Base-by-base conservation (phyloP, 192 early-diverging fungal species). In the Coemansia reversa region DNA sequence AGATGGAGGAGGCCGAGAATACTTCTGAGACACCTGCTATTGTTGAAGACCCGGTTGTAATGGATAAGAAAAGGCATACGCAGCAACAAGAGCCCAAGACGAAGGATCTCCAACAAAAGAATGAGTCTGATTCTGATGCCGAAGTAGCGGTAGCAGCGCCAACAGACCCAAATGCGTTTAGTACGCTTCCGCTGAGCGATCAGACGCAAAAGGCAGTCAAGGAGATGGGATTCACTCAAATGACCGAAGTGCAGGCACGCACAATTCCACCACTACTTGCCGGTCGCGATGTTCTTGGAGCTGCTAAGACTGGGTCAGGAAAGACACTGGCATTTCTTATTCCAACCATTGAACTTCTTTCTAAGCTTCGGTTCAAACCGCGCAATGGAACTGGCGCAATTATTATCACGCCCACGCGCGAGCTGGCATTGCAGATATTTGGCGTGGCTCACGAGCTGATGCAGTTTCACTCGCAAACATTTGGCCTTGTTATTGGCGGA, bases 401-500 rank as follows among this genome's bases (percentile, higher is more conserved):
- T 51, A 87, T 99, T 58, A 95, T 99, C 52, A 93, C 97, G 7
- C 97, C 97, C 30, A 99, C 97, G 51, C 90, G 97, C 67, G 97
- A 99, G 83, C 86, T 99, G 61, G 97, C 97, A 27, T 84, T 99
- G 60, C 97, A 99, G 78, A 97, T 98, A 69, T 94, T 96, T 84
- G 96, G 97, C 12, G 97, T 99, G 22, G 94, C 94, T 22, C 95
- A 95, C 60, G 94, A 99, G 39, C 84, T 99, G 55, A 74, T 94
- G 66, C 91, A 92, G 75, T 89, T 91, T 83, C 97, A 99, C 73
- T 88, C 92, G 55, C 94, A 98, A 71, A 99, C 97, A 9, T 98
- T 95, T 74, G 97, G 97, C 52, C 93, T 99, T 68, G 91, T 98
- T 33, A 98, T 98, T 86, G 97, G 97, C 52, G 97, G 97, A 33